Base-by-base conservation (phyloP, 139 green algal genomes). In the Coccomyxa sp. region DNA sequence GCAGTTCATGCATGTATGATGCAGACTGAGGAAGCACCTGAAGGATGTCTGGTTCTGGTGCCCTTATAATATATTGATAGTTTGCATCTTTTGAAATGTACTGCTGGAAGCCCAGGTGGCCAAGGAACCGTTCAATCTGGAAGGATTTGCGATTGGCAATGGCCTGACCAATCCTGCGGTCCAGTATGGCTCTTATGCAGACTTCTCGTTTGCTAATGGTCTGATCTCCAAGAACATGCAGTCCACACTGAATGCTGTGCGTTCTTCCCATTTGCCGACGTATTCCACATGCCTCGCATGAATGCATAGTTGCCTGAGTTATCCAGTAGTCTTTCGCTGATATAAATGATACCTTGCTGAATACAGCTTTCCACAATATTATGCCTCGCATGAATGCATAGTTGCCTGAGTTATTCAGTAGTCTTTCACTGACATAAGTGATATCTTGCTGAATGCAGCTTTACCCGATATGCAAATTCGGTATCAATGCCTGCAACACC, bases 101-200 rank as follows among this genome's bases (percentile, higher is more conserved):
- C 18, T 25, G 18, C 1, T 71, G 38, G 63, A 21, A 71, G 63
- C 21, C 18, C 63, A 71, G 63, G 63, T 25, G 21, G 63, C 63
- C 21, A 21, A 21, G 18, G 21, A 71, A 1, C 63, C 63, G 4
- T 71, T 95, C 84, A 90, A 93, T 67, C 81, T 96, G 27, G 87
- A 93, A 88, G 88, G 90, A 13, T 80, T 98, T 32, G 93, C 94
- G 7, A 95, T 98, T 58, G 95, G 96, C 81, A 98, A 99, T 85
- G 96, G 96, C 17, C 86, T 99, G 76, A 99, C 96, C 0, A 77
- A 95, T n/a, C 96, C 97, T 14, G 83, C 84, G 11, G 91, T 97
- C 74, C 96, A 99, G 90, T 97, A 95, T 80, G 87, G 86, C 11
- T 91, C 93, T 0, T 97, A 97, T 85, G 91, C 91, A 13, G 95